Evolutionary conservation across 208 protist genomes (phyloP), one percentile per base, ranked within the genome.

Genomic region (Leishmania tropica): DNA sequence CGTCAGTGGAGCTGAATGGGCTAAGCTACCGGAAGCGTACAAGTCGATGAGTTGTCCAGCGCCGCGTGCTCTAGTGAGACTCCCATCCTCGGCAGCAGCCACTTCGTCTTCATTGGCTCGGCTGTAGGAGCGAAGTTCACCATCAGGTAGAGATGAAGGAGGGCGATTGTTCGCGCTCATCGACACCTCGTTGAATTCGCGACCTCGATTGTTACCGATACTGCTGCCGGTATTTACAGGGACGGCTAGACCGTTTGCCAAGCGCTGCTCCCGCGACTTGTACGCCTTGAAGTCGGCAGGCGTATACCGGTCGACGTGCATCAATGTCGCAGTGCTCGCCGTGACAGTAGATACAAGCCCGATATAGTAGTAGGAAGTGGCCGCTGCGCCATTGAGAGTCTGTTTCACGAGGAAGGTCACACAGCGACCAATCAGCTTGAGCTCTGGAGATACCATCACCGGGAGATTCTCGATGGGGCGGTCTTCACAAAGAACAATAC

Each of bases 391-490:
- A 31, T 88, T 67, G 10, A 64, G 77, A 6, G 88, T 85, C 60
- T 90, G 11, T 11, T 53, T 90, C 4, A 83, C 87, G 0, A 60
- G 53, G 81, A 96, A 90, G 17, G 76, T 89, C 24, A 96, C 90
- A 71, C 85, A 90, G n/a, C 91, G 88, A n/a, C 93, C 93, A 62
- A 96, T 95, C 45, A 96, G 83, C 68, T 92, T 92, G 47, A 96
- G 81, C 77, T 96, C 91, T 24, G 88, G 88, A n/a, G 85, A 76
- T 0, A 68, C 60, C 35, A 97, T 76, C 19, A 58, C 28, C 31
- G 94, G 94, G 60, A 97, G 53, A 62, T 97, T 89, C 54, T 90
- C 86, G 64, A 94, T 93, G 0, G 91, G 87, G 15, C 73, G 75
- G 62, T 93, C 79, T 0, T 86, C 78, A 76, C 91, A 88, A 40